Evolutionary conservation across 495 filamentous ascomycete species (phyloP).

Genomic region (Neurospora cerealis): DNA sequence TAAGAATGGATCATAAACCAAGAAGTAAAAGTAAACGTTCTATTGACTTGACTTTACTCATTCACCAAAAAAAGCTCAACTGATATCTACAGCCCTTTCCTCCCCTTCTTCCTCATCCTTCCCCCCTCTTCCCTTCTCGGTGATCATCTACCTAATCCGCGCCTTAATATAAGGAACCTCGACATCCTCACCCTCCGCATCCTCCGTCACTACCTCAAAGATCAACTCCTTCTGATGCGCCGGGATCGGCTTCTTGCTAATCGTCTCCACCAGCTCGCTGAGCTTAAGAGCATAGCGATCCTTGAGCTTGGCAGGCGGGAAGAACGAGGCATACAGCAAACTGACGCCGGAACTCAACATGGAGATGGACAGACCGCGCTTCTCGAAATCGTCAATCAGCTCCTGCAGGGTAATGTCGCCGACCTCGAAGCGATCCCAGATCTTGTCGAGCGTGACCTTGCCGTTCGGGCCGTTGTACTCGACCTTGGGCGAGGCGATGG

Average conservation of each 20-base stretch:
- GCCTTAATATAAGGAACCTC: conserved; percentile 97
- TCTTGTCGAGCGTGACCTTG: conserved; percentile 81
- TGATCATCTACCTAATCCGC: conserved; percentile 36
- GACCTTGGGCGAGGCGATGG: conserved; percentile 84
- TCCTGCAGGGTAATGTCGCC: conserved; percentile 75
- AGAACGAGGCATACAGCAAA: conserved; percentile 93
- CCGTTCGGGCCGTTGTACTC: conserved; percentile 66
- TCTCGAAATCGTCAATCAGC: conserved; percentile 70
- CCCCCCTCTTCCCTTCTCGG: background rate
- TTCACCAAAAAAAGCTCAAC: background rate
- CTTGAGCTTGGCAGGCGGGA: conserved; percentile 77
- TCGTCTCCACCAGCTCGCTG: conserved; percentile 76
- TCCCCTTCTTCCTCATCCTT: background rate
- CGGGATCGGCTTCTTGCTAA: conserved; percentile 87
- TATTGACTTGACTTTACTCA: background rate
- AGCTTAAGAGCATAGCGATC: conserved; percentile 52
- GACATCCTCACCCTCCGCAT: conserved; percentile 83
- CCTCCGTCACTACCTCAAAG: conserved; percentile 91
- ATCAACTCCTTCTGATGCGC: conserved; percentile 90
- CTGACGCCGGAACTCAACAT: conserved; percentile 97
- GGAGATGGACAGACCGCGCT: conserved; percentile 68
- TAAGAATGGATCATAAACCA: background rate
- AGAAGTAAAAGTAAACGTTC: background rate
- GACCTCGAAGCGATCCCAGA: conserved; percentile 97
- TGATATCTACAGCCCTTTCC: background rate